Percentiles rank a stretch among this genome's conserved stretches.
Conservation (phyloP, 257 asterid species). For the Mitragyna speciosa region DNA sequence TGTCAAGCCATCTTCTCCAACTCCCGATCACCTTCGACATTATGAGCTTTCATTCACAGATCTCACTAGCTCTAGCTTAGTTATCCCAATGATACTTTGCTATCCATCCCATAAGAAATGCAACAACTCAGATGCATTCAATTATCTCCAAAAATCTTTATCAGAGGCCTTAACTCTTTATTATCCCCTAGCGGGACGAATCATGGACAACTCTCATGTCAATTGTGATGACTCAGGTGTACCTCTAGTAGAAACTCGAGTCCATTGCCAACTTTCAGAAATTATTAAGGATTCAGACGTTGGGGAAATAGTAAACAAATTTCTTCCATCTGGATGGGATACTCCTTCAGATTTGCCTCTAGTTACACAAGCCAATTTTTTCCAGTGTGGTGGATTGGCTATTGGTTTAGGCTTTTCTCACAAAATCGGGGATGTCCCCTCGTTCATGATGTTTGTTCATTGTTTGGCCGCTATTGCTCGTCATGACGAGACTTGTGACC, state of each 20-base stretch:
- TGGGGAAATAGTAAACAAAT: conserved; percentile 21
- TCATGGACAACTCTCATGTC: conserved; percentile 26
- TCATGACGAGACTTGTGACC: background rate
- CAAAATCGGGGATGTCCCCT: conserved; percentile 40
- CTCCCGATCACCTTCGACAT: conserved; percentile 24
- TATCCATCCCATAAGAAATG: conserved; percentile 23
- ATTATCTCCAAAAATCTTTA: conserved; percentile 37
- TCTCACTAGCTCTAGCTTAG: conserved; percentile 35
- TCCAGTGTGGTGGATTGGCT: conserved; percentile 47
- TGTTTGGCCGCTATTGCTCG: conserved; percentile 41
- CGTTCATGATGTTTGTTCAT: conserved; percentile 26
- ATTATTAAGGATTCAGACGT: conserved; percentile 28
- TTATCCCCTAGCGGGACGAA: conserved; percentile 57
- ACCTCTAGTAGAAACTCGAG: conserved; percentile 33
- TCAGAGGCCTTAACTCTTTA: conserved; percentile 35
- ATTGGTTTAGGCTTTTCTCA: conserved; percentile 39
- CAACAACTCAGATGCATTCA: conserved; percentile 24
- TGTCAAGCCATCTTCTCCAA: conserved; percentile 43
- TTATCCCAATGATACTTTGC: conserved; percentile 41
- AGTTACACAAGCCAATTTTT: conserved; percentile 30
- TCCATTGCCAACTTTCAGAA: conserved; percentile 24
- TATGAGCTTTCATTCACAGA: conserved; percentile 52
- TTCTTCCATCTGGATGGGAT: conserved; percentile 36
- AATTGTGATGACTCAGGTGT: conserved; percentile 47
- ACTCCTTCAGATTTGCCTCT: background rate